Evolutionary conservation across 371 early-diverging fungal genomes (phyloP), one percentile per base, ranked within the genome.

Genomic region (Mucor mucedo): DNA sequence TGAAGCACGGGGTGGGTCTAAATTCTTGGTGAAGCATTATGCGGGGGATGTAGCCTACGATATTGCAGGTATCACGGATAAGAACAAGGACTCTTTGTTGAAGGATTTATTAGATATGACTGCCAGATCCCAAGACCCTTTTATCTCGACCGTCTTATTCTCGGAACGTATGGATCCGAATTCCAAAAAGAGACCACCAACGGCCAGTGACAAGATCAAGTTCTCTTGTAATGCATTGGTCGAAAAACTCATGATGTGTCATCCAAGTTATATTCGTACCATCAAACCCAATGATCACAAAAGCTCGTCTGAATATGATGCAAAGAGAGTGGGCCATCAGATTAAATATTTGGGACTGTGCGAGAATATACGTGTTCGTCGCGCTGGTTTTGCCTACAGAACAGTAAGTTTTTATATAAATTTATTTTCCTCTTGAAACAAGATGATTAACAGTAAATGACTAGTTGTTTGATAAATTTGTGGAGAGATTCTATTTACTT

Each of bases 201-300:
- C 92, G 44, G 88, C 93, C 28, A 88, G 94, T 68, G 91, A 91
- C 65, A 89, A 89, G 72, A 95, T 96, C 79, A 94, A 93, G 73
- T 55, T 75, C 1, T 88, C 86, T 33, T 84, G 91, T 52, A 83
- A 88, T 50, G 77, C 84, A 7, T 80, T 99, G 6, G 97, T 99
- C 6, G 84, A 84, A 9, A 95, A 95, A 67, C 76, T 99, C 68
- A 97, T 95, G 93, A 89, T 91, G 65, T 93, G 96, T 66, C 91
- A 93, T 58, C 96, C 99, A n/a, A 93, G 96, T 41, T 99, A 99
- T 77, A 96, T 99, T 41, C 92, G 98, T 75, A 98, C 98, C 60
- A 99, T 99, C 79, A 99, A 98, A 74, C 99, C 99, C 40, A 98
- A 99, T 73, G 91, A 92, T 66, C 91, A 88, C 68, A 94, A 96